Conservation (phyloP, 164 flowering plant genomes). For the Sextonia rubra region DNA sequence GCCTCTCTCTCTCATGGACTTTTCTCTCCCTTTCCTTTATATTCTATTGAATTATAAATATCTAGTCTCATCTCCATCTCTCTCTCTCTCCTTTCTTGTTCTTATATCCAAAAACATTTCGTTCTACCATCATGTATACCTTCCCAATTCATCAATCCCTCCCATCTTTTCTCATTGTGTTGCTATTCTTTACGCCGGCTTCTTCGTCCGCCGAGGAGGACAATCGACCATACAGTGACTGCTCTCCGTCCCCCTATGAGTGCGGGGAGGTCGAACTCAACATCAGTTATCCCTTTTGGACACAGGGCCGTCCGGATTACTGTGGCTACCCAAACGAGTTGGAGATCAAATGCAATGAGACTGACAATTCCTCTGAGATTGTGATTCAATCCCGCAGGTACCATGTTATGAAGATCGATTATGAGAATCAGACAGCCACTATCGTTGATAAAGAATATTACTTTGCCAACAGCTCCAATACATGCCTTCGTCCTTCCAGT, state of each 20-base stretch:
- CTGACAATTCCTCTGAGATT: background rate
- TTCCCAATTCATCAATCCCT: background rate
- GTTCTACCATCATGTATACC: background rate
- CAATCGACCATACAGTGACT: background rate
- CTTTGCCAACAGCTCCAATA: background rate
- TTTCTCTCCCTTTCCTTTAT: too few relatives aligned
- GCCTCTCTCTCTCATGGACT: too few relatives aligned
- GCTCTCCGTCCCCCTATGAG: background rate
- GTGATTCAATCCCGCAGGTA: background rate
- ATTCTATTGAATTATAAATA: too few relatives aligned
- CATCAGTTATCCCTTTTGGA: background rate
- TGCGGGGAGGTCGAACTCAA: background rate
- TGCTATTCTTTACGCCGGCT: background rate
- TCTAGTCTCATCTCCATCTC: background rate
- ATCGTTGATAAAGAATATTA: background rate
- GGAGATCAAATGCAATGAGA: background rate
- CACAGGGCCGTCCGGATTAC: background rate
- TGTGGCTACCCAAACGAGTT: background rate
- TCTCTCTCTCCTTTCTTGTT: background rate
- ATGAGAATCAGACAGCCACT: background rate
- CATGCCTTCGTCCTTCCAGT: background rate
- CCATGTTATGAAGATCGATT: background rate
- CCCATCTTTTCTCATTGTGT: background rate
- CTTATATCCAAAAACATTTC: background rate
- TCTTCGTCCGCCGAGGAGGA: background rate